These are phyloP conservation scores for Triadica sebifera DNA, from an alignment of 345 rosid species.

Conservation along the genomic window DNA sequence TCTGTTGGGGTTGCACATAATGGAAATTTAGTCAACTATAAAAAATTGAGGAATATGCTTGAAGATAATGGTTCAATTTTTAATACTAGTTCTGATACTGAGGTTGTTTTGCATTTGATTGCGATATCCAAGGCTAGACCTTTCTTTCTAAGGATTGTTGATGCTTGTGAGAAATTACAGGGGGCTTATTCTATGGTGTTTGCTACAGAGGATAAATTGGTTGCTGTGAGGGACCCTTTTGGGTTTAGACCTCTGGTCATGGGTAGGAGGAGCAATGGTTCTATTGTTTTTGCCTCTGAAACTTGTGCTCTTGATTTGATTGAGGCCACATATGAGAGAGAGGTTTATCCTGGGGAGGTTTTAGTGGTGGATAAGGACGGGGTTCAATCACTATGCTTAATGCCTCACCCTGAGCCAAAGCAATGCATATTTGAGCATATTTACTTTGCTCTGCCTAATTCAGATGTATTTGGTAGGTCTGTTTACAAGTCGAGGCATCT, in stretches of 20 bases:
- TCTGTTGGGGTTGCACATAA: conserved; percentile 95
- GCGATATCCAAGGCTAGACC: conserved; percentile 89
- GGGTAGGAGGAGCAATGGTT: conserved; percentile 96
- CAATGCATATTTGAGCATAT: conserved; percentile 96
- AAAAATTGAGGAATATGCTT: conserved; percentile 54
- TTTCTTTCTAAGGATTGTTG: conserved; percentile 82
- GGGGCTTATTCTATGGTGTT: conserved; percentile 98
- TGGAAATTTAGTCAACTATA: conserved; percentile 86
- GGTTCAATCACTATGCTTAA: conserved; percentile 68
- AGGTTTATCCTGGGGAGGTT: conserved; percentile 91
- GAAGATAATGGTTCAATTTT: conserved; percentile 92
- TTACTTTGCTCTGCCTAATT: conserved; percentile 83
- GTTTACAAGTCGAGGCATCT: conserved; percentile 71
- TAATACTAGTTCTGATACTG: conserved; percentile 92
- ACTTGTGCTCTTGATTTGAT: conserved; percentile 98
- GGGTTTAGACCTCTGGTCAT: conserved; percentile 94
- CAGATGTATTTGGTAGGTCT: conserved; percentile 79
- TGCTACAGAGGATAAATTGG: conserved; percentile 86
- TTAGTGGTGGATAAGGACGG: conserved; percentile 86
- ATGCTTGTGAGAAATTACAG: conserved; percentile 80
- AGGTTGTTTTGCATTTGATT: conserved; percentile 93
- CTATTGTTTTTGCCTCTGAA: conserved; percentile 88
- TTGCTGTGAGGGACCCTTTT: conserved; percentile 82
- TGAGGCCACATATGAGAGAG: conserved; percentile 90
- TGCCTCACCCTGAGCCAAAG: conserved; percentile 66